Conservation (phyloP, 2,329 filamentous ascomycete species). For the Mycogone perniciosa region DNA sequence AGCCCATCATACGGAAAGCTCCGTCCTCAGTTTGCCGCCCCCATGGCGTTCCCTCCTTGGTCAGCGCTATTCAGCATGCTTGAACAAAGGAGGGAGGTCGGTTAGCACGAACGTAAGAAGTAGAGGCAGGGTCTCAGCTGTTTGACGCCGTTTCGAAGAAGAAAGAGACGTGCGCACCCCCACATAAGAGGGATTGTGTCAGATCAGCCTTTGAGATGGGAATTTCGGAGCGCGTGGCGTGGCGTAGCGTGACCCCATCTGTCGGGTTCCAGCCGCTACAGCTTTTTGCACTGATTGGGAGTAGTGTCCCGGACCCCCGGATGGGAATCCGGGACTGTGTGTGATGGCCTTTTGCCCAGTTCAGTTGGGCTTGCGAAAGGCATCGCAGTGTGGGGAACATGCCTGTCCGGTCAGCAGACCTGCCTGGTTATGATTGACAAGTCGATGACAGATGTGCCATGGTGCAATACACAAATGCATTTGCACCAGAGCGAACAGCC, state of each 20-base stretch:
- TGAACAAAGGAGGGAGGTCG: neutral
- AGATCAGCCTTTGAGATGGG: conserved; percentile 3
- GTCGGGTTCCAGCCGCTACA: neutral
- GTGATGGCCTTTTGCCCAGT: conserved; percentile 23
- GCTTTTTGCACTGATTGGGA: neutral
- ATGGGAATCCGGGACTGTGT: neutral
- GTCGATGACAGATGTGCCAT: neutral
- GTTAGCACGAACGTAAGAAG: neutral
- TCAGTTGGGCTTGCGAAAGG: conserved; percentile 29
- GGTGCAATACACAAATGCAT: too few relatives aligned
- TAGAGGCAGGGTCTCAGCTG: neutral
- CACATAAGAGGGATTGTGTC: neutral
- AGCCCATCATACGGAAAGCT: neutral
- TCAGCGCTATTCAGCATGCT: neutral
- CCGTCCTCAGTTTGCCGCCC: neutral
- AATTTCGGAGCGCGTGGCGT: conserved; percentile 1
- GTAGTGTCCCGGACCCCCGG: neutral
- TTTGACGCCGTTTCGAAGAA: neutral
- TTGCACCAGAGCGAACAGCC: too few relatives aligned
- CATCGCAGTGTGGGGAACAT: conserved; percentile 8
- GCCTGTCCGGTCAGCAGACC: conserved; percentile 9
- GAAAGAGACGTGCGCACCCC: neutral
- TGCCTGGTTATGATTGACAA: conserved; percentile 2
- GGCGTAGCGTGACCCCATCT: neutral
- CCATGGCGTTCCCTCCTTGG: too few relatives aligned